These are phyloP conservation scores for Inga laurina DNA, from an alignment of 306 rosid species.

Conservation along the genomic window DNA sequence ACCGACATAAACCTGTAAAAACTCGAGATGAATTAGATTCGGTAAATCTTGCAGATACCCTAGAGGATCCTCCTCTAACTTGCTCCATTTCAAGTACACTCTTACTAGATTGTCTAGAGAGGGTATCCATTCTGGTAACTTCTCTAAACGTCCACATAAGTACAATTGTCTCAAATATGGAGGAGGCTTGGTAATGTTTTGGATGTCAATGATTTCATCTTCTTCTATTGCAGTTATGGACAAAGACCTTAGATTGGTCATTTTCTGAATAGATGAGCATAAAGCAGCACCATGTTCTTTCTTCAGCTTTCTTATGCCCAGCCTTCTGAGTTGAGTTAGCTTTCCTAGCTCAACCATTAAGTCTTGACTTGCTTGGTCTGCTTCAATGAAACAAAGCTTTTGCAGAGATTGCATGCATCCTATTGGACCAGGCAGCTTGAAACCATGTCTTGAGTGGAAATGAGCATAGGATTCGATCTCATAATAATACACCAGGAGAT, in stretches of 20 bases:
- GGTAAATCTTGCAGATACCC: slow-evolving; percentile 44
- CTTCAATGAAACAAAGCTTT: slow-evolving; percentile 59
- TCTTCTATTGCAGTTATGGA: slow-evolving; percentile 39
- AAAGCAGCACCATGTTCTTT: slow-evolving; percentile 48
- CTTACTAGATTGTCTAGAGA: slow-evolving; percentile 26
- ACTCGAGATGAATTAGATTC: slow-evolving; percentile 50
- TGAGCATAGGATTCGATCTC: slow-evolving; percentile 48
- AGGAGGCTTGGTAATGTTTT: slow-evolving; percentile 47
- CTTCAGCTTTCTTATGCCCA: slow-evolving; percentile 47
- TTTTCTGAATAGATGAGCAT: slow-evolving; percentile 47
- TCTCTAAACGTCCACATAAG: slow-evolving; percentile 50
- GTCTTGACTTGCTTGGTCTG: slow-evolving; percentile 36
- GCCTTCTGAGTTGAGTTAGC: slow-evolving; percentile 49
- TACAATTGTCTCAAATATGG: slow-evolving; percentile 41
- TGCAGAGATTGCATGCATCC: slow-evolving; percentile 51
- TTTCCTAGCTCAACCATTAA: slow-evolving; percentile 48
- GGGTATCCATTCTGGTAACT: slow-evolving; percentile 50
- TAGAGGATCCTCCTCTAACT: slow-evolving; percentile 48
- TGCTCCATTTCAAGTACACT: slow-evolving; percentile 48
- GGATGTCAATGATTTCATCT: slow-evolving; percentile 47
- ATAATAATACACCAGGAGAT: slow-evolving; percentile 53
- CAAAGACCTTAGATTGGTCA: slow-evolving; percentile 46
- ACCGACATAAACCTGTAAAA: slow-evolving; percentile 55
- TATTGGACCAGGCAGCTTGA: slow-evolving; percentile 42
- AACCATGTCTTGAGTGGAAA: slow-evolving; percentile 48